Evolutionary conservation across 768 basidiomycete genomes (phyloP), one percentile per base, ranked within the genome.

Genomic region (Phaeotremella skinneri): DNA sequence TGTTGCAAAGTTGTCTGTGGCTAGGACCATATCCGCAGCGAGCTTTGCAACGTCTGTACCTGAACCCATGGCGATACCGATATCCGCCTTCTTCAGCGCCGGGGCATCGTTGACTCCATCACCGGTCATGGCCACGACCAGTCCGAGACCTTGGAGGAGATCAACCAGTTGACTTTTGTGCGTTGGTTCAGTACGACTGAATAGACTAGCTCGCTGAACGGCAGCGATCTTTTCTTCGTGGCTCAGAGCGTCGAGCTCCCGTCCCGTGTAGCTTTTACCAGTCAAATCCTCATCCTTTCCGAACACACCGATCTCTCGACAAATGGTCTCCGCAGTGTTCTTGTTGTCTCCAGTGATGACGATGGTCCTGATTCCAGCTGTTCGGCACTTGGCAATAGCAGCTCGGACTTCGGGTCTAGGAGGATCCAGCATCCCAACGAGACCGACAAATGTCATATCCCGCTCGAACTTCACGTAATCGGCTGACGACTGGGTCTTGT

Each of bases 271-370:
- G 66, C 90, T 91, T 82, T 94, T 94, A 48, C 90, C 90, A n/a
- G 84, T 85, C 76, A 96, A 79, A 77, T 94, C 88, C 79, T 97
- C 94, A 62, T 89, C 74, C 62, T 85, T 83, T 39, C 80, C 85
- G 70, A 98, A 96, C 67, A 99, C 90, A 2, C 94, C 93, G 77
- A 99, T 92, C 78, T 92, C 88, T 59, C 90, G 81, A 78, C 92
- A 97, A 68, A 99, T 97, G 27, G 92, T 90, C 81, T 97, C 94
- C 43, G 93, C 94, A 20, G 94, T 99, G 61, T 88, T 87, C 81
- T 93, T 93, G 80, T 96, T 97, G 78, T 98, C 94, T 41, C 94
- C 94, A 2, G 94, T 99, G 75, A 99, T 94, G 70, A 94, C 94
- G 67, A 99, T 85, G 45, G 97, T 91, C 37, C 93, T 84, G 67